Percentiles rank a stretch among this genome's conserved stretches.
phyloP scores from a whole-genome alignment of 257 asterid species.

The Lantana camara region DNA sequence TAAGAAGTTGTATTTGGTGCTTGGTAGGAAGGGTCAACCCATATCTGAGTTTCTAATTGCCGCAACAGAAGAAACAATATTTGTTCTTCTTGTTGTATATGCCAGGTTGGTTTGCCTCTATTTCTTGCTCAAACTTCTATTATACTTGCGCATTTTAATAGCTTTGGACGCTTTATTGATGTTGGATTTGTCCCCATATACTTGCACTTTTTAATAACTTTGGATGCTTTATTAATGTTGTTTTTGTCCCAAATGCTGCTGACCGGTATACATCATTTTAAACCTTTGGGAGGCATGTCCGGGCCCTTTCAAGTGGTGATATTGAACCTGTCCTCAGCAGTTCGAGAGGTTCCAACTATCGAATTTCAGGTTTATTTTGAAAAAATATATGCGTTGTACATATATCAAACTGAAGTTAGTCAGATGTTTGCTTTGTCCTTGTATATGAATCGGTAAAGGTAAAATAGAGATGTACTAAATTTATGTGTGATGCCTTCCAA shows the following conservation, averaged over 20 bases:
- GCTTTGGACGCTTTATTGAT: conserved; percentile 16
- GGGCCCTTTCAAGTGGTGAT: conserved; percentile 83
- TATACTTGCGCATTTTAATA: conserved; percentile 6
- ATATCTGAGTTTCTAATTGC: conserved; percentile 91
- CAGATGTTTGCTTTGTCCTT: conserved; percentile 8
- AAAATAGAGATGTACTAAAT: neutral
- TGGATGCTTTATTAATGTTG: no score
- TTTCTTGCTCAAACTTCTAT: conserved; percentile 19
- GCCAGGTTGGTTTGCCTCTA: conserved; percentile 64
- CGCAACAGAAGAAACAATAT: conserved; percentile 92
- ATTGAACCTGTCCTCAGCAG: conserved; percentile 67
- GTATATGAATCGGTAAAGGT: conserved; percentile 13
- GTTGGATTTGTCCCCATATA: no score
- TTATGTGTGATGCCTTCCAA: conserved; percentile 6
- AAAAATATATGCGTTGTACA: conserved; percentile 17
- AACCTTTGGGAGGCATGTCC: conserved; percentile 63
- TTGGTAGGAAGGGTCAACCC: conserved; percentile 92
- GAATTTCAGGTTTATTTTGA: conserved; percentile 67
- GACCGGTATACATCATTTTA: conserved; percentile 4
- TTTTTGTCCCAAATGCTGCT: conserved; percentile 21
- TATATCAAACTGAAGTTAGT: conserved; percentile 16
- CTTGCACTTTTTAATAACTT: no score
- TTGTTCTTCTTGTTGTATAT: conserved; percentile 87
- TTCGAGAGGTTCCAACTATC: conserved; percentile 44
- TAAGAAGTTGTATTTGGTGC: conserved; percentile 36